Evolutionary conservation across 2,329 filamentous ascomycete species (phyloP), one percentile per base, ranked within the genome.

Genomic region (Mycosphaerelloides madeirae): DNA sequence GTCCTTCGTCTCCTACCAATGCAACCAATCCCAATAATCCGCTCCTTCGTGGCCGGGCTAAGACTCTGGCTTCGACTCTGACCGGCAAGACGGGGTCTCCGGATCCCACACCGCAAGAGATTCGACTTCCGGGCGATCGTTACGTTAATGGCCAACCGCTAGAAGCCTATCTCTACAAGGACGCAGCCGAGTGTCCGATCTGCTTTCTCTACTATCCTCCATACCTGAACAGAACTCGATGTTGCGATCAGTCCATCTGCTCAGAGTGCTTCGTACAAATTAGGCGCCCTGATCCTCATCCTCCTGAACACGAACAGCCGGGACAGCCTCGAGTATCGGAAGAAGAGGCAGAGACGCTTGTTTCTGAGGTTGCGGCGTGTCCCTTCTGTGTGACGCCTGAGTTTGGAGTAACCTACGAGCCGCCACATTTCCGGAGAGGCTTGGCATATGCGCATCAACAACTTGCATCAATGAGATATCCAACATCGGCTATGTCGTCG

Each of bases 251-350:
- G 64, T 77, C 86, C 5, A 97, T 98, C 51, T 98, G 93, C 69
- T 97, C 90, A 32, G 93, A 98, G 69, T 98, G 93, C 66, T 98
- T 98, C 60, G 93, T 98, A 3, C 93, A 98, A 66, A 98, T 98
- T 64, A 97, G 96, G 65, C 81, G 93, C 32, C 83, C 89, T 3
- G 91, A 98, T 53, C 90, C 89, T 8, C 87, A 96, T 64, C 81
- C 89, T 31, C 87, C 88, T 1, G 87, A 95, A 63, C 77, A 77
- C 34, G 67, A 68, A 44, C 66, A 67, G 36, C 63, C 66, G 9
- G 60, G 60, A 31, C 56, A 66, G 28, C 49, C 50, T 37, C 54
- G 58, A 37, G 52, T 56, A 14, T 59, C 62, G 7, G 65, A 70
- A 28, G 76, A 73, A 47, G 72, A 74, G 49, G 72, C 81, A 36